These are phyloP conservation scores for Arthrobotrys entomopaga DNA, from an alignment of 2,329 filamentous ascomycete genomes.

Conservation along the genomic window DNA sequence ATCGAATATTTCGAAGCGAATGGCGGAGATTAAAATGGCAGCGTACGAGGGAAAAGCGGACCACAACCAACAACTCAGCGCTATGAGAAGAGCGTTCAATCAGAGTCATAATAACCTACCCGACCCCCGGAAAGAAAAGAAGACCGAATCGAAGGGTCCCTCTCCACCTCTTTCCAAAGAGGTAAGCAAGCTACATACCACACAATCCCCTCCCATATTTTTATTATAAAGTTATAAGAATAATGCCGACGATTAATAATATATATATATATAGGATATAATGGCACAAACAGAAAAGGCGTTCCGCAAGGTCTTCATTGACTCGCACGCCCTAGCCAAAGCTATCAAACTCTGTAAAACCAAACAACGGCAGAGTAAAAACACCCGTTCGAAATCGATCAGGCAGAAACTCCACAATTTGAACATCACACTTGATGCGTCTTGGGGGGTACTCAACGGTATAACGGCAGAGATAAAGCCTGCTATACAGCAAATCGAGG, in stretches of 20 bases:
- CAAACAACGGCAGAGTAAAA: not conserved
- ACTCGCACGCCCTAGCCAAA: too few species aligned
- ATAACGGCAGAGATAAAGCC: too few species aligned
- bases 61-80: constrained; percentile 47
- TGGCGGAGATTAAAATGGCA: constrained; percentile 32
- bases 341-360: too few species aligned
- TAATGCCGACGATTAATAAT: too few species aligned
- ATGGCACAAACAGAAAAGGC: too few species aligned
- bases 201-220: too few species aligned
- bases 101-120: constrained; percentile 27
- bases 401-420: constrained; percentile 1
- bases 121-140: constrained; percentile 2
- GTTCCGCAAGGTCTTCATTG: too few species aligned
- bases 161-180: not conserved
- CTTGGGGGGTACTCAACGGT: too few species aligned
- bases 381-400: not conserved
- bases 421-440: not conserved
- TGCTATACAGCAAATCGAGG: too few species aligned
- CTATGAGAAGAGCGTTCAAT: constrained; percentile 33
- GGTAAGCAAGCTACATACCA: not conserved
- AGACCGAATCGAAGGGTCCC: too few species aligned
- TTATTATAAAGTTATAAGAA: too few species aligned
- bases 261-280: too few species aligned
- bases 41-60: constrained; percentile 31
- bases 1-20: constrained; percentile 27